Evolutionary conservation across 495 filamentous ascomycete species (phyloP).

Genomic region (Letharia lupina): DNA sequence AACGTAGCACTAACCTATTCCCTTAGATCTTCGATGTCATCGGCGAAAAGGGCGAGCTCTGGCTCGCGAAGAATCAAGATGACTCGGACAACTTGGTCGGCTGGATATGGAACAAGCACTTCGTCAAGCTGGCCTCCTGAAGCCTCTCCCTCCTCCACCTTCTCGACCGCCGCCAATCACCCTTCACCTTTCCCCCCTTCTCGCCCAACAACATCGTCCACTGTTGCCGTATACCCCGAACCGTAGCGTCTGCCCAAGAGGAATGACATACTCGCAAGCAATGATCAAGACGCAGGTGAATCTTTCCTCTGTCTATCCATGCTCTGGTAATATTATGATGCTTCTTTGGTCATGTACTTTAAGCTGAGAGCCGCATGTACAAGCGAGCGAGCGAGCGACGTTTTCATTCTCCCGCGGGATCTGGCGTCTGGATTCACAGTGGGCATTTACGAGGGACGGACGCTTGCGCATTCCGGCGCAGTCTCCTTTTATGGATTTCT

Average conservation of each 20-base stretch:
- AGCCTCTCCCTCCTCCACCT: not conserved
- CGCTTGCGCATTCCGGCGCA: slow-evolving; percentile 1
- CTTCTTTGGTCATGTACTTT: slow-evolving; percentile 12
- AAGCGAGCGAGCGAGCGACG: slow-evolving; percentile 2
- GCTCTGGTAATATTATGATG: slow-evolving; percentile 2
- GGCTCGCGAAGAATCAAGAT: slow-evolving; percentile 96
- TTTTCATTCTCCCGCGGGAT: slow-evolving; percentile 1
- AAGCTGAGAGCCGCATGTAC: slow-evolving; percentile 3
- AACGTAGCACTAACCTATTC: slow-evolving; percentile 20
- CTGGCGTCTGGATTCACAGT: slow-evolving; percentile 3
- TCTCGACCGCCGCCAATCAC: not conserved
- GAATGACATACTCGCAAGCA: not conserved
- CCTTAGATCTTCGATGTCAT: slow-evolving; percentile 72
- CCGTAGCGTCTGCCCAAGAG: not conserved
- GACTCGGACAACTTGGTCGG: slow-evolving; percentile 69
- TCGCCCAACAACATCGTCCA: not conserved
- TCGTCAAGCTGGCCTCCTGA: slow-evolving; percentile 58
- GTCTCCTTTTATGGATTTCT: not conserved
- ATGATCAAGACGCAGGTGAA: not conserved
- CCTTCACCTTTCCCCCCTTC: not conserved
- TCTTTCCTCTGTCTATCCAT: not conserved
- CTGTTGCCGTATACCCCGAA: not conserved
- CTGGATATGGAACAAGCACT: slow-evolving; percentile 99
- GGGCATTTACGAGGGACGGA: slow-evolving; percentile 14
- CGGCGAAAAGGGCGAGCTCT: slow-evolving; percentile 92